Evolutionary conservation across 164 flowering plant species (phyloP), one percentile per base, ranked within the genome.

Genomic region (Tetrastigma voinierianum): DNA sequence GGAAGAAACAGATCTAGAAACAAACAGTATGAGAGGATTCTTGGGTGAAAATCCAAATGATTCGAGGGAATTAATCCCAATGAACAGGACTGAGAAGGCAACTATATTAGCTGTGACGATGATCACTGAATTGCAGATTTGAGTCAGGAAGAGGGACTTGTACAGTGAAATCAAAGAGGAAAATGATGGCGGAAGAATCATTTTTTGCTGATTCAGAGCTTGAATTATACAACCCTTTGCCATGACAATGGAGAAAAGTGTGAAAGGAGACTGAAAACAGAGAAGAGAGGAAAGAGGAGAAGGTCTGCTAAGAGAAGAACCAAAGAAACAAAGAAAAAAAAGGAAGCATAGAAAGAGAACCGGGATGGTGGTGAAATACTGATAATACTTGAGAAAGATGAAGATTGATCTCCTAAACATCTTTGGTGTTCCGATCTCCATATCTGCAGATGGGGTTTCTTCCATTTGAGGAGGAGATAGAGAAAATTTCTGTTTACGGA

Each of bases 141-240:
- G 74, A 46, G 83, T 83, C 19, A 68, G 6, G 17, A 80, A 61
- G 18, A 85, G 73, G 57, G 81, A 69, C 46, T 24, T 57, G 67
- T 68, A 74, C 15, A 76, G 68, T 5, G 71, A 57, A 14, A 63
- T 1, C 16, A 64, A 52, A 40, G 78, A 73, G 14, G 49, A 70
- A 47, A 55, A 62, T 6, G 73, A 18, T 40, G 69, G 25, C 19
- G 47, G 64, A 17, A 11, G 16, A 16, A 54, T 10, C 24, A 47
- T 70, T 51, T 49, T 65, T 6, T 47, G 66, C 48, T 64, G 23
- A 6, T 54, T 23, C 7, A 80, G 72, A 63, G 70, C 59, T 51
- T 63, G 64, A 19, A 72, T 59, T 57, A 52, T 49, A 20, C 62
- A 67, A 14, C 68, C 65, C 67, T 78, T 75, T 11, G 74, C 57